Base-by-base conservation (phyloP, 805 yeast species). In the Candida boleticola region DNA sequence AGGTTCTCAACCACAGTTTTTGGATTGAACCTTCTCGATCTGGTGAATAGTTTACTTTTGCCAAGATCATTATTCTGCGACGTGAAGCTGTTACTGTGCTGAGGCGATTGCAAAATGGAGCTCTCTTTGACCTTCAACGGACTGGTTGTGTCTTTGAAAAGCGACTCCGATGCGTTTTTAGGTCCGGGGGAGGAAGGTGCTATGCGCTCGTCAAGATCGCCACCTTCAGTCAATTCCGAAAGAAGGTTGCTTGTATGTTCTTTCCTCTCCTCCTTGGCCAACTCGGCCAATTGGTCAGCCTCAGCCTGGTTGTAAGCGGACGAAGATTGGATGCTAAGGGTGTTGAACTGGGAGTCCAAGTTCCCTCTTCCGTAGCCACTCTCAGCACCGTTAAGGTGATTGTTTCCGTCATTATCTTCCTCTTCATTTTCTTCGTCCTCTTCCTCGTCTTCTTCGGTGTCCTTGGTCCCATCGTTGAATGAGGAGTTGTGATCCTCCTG, bases 181-280 rank as follows among this genome's bases (percentile, higher is more conserved):
- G 32, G 68, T 61, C 22, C 76, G 74, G 2, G 77, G 68, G 2
- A 58, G 40, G 16, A 57, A 29, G 20, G 43, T 39, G 26, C 25
- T 29, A 41, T 27, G 31, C 36, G 16, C 40, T 30, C 36, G 18
- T 44, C 52, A 19, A 51, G 56, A 14, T 47, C 52, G 4, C 66
- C 60, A 26, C 64, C 68, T 26, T 58, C 57, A 5, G 77, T 68
- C 33, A 82, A 61, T 14, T 74, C 69, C 1, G 76, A 63, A 21
- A 80, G 43, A 9, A 76, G 63, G 40, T 45, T 52, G 18, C 54
- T 45, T 40, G 52, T 54, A 43, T 59, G 68, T 40, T 55, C 64
- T 35, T 56, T 53, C 36, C 64, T 48, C 46, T 58, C 64, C 46
- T 65, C 68, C 34, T 58, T 64, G 42, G 60, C 66, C 35, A 74